Evolutionary conservation across 306 rosid genomes (phyloP).

Genomic region (Oemleria cerasiformis): DNA sequence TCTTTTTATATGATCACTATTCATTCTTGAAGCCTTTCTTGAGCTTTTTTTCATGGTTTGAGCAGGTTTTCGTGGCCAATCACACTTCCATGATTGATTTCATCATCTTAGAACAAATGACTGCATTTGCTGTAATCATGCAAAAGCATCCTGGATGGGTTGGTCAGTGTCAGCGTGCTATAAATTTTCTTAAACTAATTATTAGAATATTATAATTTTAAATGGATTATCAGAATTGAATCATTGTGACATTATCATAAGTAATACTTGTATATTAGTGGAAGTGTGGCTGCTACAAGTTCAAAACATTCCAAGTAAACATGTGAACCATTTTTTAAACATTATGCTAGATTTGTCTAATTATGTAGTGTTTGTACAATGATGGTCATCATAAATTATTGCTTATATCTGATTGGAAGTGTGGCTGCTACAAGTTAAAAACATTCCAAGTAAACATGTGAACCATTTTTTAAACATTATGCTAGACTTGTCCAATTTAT

Average conservation of each 20-base stretch:
- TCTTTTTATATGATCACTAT: conserved; percentile 1
- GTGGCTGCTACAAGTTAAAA: conserved; percentile 2
- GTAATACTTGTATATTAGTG: not conserved
- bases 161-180: conserved; percentile 53
- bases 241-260: not conserved
- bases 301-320: not conserved
- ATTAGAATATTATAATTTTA: not conserved
- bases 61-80: conserved; percentile 94
- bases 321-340: too few relatives aligned
- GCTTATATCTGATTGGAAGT: not conserved
- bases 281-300: not conserved
- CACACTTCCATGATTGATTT: conserved; percentile 99
- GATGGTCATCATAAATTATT: not conserved
- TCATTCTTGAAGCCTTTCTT: conserved; percentile 17
- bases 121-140: conserved; percentile 98
- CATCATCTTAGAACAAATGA: conserved; percentile 94
- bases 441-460: too few relatives aligned
- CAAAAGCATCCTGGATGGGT: conserved; percentile 99
- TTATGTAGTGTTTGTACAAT: not conserved
- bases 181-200: not conserved
- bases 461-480: not conserved
- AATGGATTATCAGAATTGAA: not conserved
- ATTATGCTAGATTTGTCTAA: not conserved
- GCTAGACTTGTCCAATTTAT: not conserved
- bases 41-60: conserved; percentile 22